A percentile compares a stretch with the other conserved stretches of the same genome.
Conservation (phyloP, 2,329 filamentous ascomycete species). For the Monilinia fructigena region DNA sequence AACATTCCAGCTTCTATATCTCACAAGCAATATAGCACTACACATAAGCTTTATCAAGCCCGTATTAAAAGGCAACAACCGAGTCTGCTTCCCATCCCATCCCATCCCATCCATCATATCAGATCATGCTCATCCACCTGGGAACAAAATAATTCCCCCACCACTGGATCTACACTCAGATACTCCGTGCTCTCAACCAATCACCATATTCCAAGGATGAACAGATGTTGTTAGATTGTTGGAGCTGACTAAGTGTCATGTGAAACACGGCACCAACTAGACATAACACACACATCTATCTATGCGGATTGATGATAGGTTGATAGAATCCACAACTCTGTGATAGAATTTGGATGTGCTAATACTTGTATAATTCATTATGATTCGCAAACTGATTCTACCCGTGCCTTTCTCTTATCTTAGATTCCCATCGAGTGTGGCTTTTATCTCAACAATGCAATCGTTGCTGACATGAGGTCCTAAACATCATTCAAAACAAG, state of each 20-base stretch:
- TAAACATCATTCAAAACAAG: slow-evolving; percentile 13
- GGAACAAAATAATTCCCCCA: neutral
- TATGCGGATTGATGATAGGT: neutral
- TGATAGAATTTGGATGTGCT: neutral
- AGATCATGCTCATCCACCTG: neutral
- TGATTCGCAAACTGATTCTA: slow-evolving; percentile 1
- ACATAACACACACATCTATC: neutral
- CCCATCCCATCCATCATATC: too few relatives aligned
- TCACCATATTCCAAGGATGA: neutral
- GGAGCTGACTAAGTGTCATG: neutral
- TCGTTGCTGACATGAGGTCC: slow-evolving; percentile 14
- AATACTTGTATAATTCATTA: slow-evolving; percentile 14
- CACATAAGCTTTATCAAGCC: too few relatives aligned
- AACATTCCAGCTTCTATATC: too few relatives aligned
- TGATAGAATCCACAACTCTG: too few relatives aligned
- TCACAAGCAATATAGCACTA: too few relatives aligned
- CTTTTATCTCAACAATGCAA: slow-evolving; percentile 9
- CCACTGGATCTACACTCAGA: neutral
- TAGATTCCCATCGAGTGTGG: neutral
- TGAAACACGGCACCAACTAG: neutral
- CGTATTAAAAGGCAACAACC: neutral
- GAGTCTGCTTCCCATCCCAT: neutral
- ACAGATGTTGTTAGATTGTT: neutral
- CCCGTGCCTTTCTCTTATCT: neutral
- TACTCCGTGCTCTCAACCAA: neutral